Conservation (phyloP, 768 basidiomycete genomes). For the Baorangia bicolor region DNA sequence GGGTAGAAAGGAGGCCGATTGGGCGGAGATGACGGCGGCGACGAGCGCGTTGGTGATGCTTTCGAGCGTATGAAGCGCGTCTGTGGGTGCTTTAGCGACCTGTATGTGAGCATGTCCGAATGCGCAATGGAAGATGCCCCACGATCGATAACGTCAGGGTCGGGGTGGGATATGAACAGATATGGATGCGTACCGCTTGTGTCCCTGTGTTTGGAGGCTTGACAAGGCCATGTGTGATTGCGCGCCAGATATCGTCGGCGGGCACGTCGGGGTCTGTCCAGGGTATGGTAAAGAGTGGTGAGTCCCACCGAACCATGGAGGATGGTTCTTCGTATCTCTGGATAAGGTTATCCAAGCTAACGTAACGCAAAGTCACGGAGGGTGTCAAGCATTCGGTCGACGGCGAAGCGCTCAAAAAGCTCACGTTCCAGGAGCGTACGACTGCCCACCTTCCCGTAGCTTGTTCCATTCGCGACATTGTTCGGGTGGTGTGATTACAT, state of each 20-base stretch:
- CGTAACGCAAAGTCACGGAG: not conserved
- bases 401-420: not conserved
- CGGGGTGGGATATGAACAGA: not conserved
- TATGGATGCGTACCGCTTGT: constrained; percentile 55
- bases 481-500: constrained; percentile 72
- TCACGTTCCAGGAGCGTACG: constrained; percentile 75
- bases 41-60: constrained; percentile 70
- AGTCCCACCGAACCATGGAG: constrained; percentile 99
- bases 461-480: constrained; percentile 78
- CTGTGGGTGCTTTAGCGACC: constrained; percentile 81
- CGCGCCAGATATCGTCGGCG: constrained; percentile 72
- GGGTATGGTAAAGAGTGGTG: constrained; percentile 84
- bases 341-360: constrained; percentile 46
- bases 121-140: too few species aligned
- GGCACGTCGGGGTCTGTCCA: constrained; percentile 72
- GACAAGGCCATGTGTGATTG: constrained; percentile 72
- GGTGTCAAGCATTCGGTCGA: not conserved
- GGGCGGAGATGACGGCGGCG: constrained; percentile 65
- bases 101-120: constrained; percentile 27
- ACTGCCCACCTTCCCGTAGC: constrained; percentile 42
- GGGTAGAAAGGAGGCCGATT: constrained; percentile 46
- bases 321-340: constrained; percentile 94
- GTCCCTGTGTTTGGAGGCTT: constrained; percentile 90
- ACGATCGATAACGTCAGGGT: not conserved
- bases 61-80: constrained; percentile 86